phyloP scores from a whole-genome alignment of 1,284 basidiomycete genomes.

The Cryptococcus amylolentus region DNA sequence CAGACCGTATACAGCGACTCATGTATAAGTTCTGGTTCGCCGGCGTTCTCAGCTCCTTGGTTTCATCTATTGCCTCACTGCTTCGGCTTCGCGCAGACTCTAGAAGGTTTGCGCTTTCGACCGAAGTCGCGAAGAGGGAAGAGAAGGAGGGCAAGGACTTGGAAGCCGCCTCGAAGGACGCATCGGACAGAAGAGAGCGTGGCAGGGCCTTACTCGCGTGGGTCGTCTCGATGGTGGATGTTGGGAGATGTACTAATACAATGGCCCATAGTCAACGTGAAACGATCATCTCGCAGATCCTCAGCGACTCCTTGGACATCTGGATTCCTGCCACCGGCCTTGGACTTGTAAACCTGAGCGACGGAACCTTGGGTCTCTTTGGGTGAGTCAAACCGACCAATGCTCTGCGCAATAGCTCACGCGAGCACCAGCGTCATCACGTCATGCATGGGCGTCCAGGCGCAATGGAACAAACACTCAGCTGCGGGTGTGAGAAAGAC shows the following conservation, averaged over 20 bases:
- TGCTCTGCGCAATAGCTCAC: not conserved
- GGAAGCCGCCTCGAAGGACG: conserved; percentile 30
- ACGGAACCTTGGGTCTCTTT: conserved; percentile 76
- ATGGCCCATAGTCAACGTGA: conserved; percentile 38
- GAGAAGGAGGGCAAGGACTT: conserved; percentile 30
- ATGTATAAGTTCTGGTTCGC: conserved; percentile 87
- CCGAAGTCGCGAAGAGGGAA: conserved; percentile 33
- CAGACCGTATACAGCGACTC: conserved; percentile 62
- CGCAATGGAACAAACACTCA: conserved; percentile 47
- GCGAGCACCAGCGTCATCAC: conserved; percentile 45
- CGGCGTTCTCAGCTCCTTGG: conserved; percentile 76
- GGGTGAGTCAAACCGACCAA: conserved; percentile 58
- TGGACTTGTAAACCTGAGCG: conserved; percentile 74
- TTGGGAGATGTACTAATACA: not conserved
- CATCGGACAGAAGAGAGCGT: conserved; percentile 42
- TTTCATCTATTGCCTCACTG: conserved; percentile 53
- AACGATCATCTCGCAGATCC: conserved; percentile 44
- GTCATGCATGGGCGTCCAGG: conserved; percentile 53
- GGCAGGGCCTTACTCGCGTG: conserved; percentile 45
- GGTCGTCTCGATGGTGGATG: conserved; percentile 6
- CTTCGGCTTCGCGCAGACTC: conserved; percentile 47
- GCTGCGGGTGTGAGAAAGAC: conserved; percentile 22
- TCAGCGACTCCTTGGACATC: conserved; percentile 52
- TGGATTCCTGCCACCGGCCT: conserved; percentile 85
- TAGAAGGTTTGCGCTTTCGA: conserved; percentile 37